Percentiles rank a stretch among this genome's conserved stretches.
phyloP scores from a whole-genome alignment of 257 asterid genomes.

The Plantago major region DNA sequence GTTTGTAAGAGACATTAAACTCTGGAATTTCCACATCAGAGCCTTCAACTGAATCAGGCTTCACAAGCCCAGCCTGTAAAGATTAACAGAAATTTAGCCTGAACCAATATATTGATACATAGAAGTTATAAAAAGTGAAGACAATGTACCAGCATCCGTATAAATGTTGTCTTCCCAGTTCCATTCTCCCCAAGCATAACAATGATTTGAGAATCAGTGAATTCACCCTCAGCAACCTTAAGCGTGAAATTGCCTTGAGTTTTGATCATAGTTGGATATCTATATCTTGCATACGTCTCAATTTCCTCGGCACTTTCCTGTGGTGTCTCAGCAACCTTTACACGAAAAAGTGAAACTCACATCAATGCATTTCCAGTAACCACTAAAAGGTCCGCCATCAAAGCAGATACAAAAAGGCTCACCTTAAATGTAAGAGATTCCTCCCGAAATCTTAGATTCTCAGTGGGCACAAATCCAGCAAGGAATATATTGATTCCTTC shows the following conservation, averaged over 20 bases:
- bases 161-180: slow-evolving; percentile 96
- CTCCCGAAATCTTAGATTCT: slow-evolving; percentile 85
- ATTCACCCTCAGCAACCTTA: slow-evolving; percentile 92
- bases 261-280: slow-evolving; percentile 82
- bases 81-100: slow-evolving; percentile 2
- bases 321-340: slow-evolving; percentile 89
- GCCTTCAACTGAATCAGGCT: slow-evolving; percentile 78
- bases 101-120: slow-evolving; percentile 7
- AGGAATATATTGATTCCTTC: slow-evolving; percentile 95
- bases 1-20: slow-evolving; percentile 94
- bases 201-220: slow-evolving; percentile 96
- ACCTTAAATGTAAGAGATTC: slow-evolving; percentile 93
- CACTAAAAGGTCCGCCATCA: not conserved
- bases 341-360: not conserved
- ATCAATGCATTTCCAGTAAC: slow-evolving; percentile 6
- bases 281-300: slow-evolving; percentile 82
- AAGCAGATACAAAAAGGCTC: slow-evolving; percentile 15
- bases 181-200: slow-evolving; percentile 99
- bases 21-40: slow-evolving; percentile 86
- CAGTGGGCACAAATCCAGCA: slow-evolving; percentile 96
- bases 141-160: slow-evolving; percentile 77
- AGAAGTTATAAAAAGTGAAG: not conserved
- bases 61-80: slow-evolving; percentile 83
- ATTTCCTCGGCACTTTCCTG: slow-evolving; percentile 94
- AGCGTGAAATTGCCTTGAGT: slow-evolving; percentile 95